Conservation (phyloP, 768 basidiomycete genomes). For the Mycena chlorophos region DNA sequence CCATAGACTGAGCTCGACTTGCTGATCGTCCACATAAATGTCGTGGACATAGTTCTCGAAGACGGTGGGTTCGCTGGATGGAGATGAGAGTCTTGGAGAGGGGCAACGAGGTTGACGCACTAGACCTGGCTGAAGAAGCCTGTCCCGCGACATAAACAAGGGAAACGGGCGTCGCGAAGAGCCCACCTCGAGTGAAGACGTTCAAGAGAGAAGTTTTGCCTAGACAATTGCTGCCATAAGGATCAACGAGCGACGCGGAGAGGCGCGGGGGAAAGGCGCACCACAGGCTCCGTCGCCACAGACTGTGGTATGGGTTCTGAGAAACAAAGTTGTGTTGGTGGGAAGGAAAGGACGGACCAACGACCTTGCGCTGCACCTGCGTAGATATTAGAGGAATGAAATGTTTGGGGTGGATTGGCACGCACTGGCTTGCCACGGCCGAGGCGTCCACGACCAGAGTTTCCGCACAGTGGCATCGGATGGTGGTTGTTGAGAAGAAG, state of each 20-base stretch:
- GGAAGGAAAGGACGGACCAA: conserved; percentile 7
- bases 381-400: background rate
- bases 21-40: conserved; percentile 79
- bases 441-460: conserved; percentile 54
- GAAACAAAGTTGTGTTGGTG: background rate
- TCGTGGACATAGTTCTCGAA: conserved; percentile 98
- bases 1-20: conserved; percentile 92
- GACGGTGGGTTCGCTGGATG: conserved; percentile 80
- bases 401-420: background rate
- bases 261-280: conserved; percentile 35
- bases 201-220: conserved; percentile 85
- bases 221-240: conserved; percentile 29
- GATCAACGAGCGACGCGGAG: conserved; percentile 25
- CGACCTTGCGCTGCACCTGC: conserved; percentile 22
- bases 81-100: conserved; percentile 6
- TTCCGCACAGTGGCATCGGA: conserved; percentile 61
- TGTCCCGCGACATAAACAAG: conserved; percentile 1
- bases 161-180: background rate
- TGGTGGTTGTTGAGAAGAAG: too few species aligned
- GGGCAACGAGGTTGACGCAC: conserved; percentile 45
- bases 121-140: conserved; percentile 93
- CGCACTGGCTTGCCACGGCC: conserved; percentile 55
- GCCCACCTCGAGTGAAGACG: conserved; percentile 70
- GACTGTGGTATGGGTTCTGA: conserved; percentile 58
- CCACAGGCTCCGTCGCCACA: conserved; percentile 96